Base-by-base conservation (phyloP, 331 rosid genomes). In the Malus hybrid region DNA sequence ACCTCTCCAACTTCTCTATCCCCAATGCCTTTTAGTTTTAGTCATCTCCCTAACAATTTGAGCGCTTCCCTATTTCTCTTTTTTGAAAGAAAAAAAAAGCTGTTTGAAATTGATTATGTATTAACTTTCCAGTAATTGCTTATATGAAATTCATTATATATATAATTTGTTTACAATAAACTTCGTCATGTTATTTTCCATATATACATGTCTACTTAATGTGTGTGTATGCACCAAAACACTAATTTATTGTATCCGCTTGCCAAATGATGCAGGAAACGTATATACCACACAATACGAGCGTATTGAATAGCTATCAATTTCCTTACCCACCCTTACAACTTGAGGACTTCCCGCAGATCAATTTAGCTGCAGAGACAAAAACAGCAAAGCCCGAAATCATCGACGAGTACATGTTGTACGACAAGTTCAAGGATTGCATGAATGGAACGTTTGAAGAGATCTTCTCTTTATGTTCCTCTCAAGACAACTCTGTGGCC, bases 361-460 rank as follows among this genome's bases (percentile, higher is more conserved):
- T 87, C 34, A 86, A 86, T 44, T 74, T 89, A 36, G 46, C 65
- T 5, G 92, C 67, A 8, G 97, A 90, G 80, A 83, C 85, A 19
- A 88, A 80, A 76, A 29, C 82, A 65, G 33, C 78, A 74, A 90
- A 93, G 85, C 69, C 80, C 2, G 89, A 90, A 81, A 78, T 80
- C 82, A 79, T 59, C 2, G 86, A 88, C 1, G 89, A 91, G 1
- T 80, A 82, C 93, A 68, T 87, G 86, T 63, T 84, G 42, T 88
- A 82, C 50, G 91, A 90, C 65, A 87, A 83, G 70, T 79, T 80
- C 72, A 80, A 86, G 75, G 96, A 80, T 32, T 68, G 69, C 48
- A 82, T 86, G 94, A 91, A 88, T 77, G 94, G 93, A 84, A 86
- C 95, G 11, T 77, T 94, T 55, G 95, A 91, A 81, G 97, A 94